Conservation (phyloP, 257 asterid genomes). For the Ilex aquifolium region DNA sequence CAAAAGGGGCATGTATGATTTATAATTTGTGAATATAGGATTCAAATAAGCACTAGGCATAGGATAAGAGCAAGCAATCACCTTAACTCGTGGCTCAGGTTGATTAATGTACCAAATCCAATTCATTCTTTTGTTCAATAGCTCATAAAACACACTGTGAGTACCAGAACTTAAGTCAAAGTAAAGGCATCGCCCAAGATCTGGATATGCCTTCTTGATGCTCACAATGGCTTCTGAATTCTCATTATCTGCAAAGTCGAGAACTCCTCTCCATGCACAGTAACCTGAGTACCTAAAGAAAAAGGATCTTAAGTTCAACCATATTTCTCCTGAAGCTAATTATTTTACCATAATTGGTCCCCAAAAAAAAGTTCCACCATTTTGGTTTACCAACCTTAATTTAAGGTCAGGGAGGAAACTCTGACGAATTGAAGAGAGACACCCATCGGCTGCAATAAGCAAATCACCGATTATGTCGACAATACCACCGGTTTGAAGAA, state of each 20-base stretch:
- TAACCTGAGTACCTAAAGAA: constrained; percentile 72
- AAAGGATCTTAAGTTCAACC: background rate
- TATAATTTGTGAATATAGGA: too few species aligned
- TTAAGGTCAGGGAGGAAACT: constrained; percentile 54
- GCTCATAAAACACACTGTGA: constrained; percentile 66
- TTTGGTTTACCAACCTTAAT: constrained; percentile 45
- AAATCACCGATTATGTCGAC: constrained; percentile 43
- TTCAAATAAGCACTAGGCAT: too few species aligned
- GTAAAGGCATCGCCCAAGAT: constrained; percentile 73
- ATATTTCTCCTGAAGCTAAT: too few species aligned
- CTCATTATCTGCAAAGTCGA: constrained; percentile 49
- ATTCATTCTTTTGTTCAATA: constrained; percentile 56
- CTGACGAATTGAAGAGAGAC: constrained; percentile 56
- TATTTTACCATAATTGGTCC: too few species aligned
- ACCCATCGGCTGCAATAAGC: constrained; percentile 84
- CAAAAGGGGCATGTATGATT: too few species aligned
- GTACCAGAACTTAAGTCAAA: constrained; percentile 56
- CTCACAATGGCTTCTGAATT: constrained; percentile 44
- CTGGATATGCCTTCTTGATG: constrained; percentile 63
- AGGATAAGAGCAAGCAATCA: constrained; percentile 11
- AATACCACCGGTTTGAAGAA: constrained; percentile 39
- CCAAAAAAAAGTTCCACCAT: background rate
- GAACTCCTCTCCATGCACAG: constrained; percentile 96
- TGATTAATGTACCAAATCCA: constrained; percentile 95
- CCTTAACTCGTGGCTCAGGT: constrained; percentile 73